These are phyloP conservation scores for Triticum dicoccoides DNA, from an alignment of 176 grass and related monocot species.

Conservation along the genomic window DNA sequence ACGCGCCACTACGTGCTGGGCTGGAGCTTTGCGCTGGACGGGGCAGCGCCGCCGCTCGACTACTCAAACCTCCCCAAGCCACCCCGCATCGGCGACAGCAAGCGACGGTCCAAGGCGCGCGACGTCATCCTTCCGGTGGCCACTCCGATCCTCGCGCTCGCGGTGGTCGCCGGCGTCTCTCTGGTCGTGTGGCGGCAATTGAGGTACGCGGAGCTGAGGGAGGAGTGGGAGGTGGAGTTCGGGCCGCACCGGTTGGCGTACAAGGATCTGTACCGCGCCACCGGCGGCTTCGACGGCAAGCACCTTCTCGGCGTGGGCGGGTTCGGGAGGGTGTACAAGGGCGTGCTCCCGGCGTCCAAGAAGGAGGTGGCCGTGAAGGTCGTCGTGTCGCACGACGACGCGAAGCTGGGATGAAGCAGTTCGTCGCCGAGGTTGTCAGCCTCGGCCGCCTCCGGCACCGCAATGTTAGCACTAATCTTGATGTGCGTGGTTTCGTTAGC, in stretches of 20 bases:
- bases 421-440: constrained; percentile 47
- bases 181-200: no score
- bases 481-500: no score
- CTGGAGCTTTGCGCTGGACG: constrained; percentile 73
- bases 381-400: constrained; percentile 22
- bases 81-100: constrained; percentile 6
- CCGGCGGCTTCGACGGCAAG: constrained; percentile 22
- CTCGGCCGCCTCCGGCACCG: constrained; percentile 50
- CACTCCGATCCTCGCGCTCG: no score
- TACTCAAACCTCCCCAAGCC: constrained; percentile 36
- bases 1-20: constrained; percentile 69
- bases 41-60: constrained; percentile 31
- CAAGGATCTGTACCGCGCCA: constrained; percentile 15
- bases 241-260: no score
- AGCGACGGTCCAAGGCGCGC: constrained; percentile 20
- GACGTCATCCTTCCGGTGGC: constrained; percentile 19
- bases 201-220: no score
- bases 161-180: no score
- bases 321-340: constrained; percentile 51
- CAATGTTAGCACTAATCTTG: background rate
- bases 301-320: constrained; percentile 43
- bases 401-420: constrained; percentile 45
- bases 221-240: no score
- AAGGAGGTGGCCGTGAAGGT: constrained; percentile 19
- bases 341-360: constrained; percentile 25